These are phyloP conservation scores for Silene uniflora DNA, from an alignment of 148 eudicot genomes.

Conservation along the genomic window DNA sequence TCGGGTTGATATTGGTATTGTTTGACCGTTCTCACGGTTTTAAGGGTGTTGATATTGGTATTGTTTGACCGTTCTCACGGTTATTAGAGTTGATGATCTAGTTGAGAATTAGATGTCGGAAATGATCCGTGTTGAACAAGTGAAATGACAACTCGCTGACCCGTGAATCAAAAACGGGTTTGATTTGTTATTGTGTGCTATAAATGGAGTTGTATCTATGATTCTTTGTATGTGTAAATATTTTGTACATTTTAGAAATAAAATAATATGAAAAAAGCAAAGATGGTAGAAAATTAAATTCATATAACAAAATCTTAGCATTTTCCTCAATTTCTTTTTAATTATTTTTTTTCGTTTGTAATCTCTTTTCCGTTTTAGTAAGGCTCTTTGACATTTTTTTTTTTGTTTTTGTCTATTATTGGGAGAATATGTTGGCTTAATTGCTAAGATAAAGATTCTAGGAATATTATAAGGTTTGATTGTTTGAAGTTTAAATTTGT, in stretches of 20 bases:
- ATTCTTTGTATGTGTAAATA: background rate
- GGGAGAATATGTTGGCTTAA: no score
- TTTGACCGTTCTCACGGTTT: background rate
- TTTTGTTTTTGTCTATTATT: no score
- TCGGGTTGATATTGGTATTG: background rate
- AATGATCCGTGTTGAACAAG: background rate
- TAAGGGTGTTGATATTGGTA: background rate
- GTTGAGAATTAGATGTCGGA: background rate
- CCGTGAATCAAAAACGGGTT: constrained; percentile 3
- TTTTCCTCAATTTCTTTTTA: no score
- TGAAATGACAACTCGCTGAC: constrained; percentile 12
- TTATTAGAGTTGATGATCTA: background rate
- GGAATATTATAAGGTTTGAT: no score
- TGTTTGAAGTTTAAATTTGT: no score
- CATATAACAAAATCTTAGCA: no score
- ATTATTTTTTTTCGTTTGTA: no score
- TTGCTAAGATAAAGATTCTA: no score
- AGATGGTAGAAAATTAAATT: no score
- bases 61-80: background rate
- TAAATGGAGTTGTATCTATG: background rate
- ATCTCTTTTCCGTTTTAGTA: no score
- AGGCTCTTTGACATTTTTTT: no score
- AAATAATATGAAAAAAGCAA: background rate
- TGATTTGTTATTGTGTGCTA: background rate
- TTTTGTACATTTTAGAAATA: background rate